phyloP scores from a whole-genome alignment of 2,329 filamentous ascomycete genomes.

The Epichloe aotearoae region DNA sequence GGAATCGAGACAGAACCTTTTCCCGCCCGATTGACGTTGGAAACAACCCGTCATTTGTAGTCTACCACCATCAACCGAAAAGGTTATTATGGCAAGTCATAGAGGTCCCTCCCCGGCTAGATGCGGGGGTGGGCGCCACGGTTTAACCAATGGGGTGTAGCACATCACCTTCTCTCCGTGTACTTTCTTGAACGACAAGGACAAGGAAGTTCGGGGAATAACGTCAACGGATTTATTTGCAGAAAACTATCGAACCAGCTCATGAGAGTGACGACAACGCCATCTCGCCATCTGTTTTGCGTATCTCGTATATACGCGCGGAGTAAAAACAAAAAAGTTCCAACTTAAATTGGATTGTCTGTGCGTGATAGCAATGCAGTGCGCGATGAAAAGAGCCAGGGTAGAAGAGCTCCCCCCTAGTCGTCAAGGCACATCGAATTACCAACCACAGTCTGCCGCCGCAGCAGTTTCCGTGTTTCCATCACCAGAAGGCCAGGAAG shows the following conservation, averaged over 20 bases:
- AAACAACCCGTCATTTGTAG: neutral
- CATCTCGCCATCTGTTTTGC: neutral
- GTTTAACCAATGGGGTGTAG: slow-evolving; percentile 1
- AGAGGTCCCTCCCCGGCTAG: neutral
- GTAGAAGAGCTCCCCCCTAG: neutral
- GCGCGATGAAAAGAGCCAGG: neutral
- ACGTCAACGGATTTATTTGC: neutral
- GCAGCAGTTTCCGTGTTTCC: neutral
- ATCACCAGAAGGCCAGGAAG: slow-evolving; percentile 3
- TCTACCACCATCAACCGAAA: neutral
- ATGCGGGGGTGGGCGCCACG: neutral
- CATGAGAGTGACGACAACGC: neutral
- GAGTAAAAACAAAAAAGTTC: neutral
- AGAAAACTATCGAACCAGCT: neutral
- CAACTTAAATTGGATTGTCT: neutral
- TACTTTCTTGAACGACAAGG: neutral
- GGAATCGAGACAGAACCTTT: neutral
- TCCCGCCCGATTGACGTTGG: neutral
- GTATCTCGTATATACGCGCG: neutral
- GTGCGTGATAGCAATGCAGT: neutral
- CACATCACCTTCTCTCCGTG: neutral
- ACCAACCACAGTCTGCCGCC: neutral
- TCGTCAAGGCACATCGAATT: neutral
- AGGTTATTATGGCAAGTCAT: neutral
- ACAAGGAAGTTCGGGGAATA: neutral